Base-by-base conservation (phyloP, 176 grass and related monocot genomes). In the Guadua angustifolia region DNA sequence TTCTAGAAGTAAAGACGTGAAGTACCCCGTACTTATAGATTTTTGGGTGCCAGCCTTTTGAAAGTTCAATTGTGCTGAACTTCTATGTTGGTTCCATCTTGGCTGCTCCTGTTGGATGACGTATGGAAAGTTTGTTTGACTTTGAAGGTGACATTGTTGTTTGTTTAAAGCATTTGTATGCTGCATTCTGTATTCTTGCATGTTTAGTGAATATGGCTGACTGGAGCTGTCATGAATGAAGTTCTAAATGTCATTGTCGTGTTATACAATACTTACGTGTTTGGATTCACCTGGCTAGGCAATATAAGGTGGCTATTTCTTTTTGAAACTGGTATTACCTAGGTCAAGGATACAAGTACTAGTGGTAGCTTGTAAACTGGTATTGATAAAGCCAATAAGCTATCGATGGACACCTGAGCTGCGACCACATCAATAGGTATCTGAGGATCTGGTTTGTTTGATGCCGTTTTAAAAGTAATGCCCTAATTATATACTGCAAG, bases 291-390 rank as follows among this genome's bases (percentile, higher is more conserved):
- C 55, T 61, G 14, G 21, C 55, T 12, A 25, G 50, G 50, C 5
- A 58, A 76, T 76, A 52, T 76, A 24, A 35, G 59, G 16, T 0
- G 9, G 13, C 6, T 4, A 0, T 42, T 67, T 53, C 7, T 25
- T 60, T 69, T 58, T 82, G 38, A 19, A 71, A 60, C 38, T 26
- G 66, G 3, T 21, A n/a, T 43, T 40, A 55, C 8, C 19, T 39
- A 69, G 33, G 33, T 69, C 46, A 44, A 14, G 45, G 44, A 52
- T 26, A 63, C 60, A 9, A 9, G 10, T 33, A 49, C 1, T 8
- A 70, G 36, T 21, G 66, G 36, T 71, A 79, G 24, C 40, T 65
- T 64, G 40, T 49, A 56, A 70, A 29, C 50, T 52, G 65, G 47
- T 26, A 56, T 70, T 6, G 9, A 9, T 13, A 70, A 50, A 50